Evolutionary conservation across 192 early-diverging fungal genomes (phyloP).

Genomic region (Obelidium mucronatum): DNA sequence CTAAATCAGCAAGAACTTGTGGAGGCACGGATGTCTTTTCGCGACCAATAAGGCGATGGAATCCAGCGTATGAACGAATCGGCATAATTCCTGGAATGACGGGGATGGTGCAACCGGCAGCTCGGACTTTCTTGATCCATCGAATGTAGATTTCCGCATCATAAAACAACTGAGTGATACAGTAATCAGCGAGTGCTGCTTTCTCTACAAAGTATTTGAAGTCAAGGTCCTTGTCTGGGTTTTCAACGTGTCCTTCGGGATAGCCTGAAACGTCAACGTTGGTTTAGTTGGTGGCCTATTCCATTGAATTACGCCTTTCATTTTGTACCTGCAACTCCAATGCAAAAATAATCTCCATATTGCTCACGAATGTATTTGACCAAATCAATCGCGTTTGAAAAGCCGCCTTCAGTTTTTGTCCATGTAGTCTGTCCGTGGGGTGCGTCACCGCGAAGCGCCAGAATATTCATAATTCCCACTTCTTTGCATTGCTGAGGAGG

Average conservation of each 20-base stretch:
- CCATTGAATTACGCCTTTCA: neutral
- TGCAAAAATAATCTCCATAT: constrained; percentile 95
- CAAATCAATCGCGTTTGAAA: constrained; percentile 87
- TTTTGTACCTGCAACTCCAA: constrained; percentile 93
- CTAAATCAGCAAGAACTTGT: constrained; percentile 83
- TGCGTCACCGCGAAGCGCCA: constrained; percentile 95
- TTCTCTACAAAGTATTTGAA: constrained; percentile 83
- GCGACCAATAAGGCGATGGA: constrained; percentile 87
- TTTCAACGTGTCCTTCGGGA: constrained; percentile 93
- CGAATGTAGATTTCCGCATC: constrained; percentile 84
- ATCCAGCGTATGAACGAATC: constrained; percentile 91
- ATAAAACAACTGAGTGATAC: constrained; percentile 96
- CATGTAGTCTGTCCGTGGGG: constrained; percentile 86
- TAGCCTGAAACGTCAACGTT: too few relatives aligned
- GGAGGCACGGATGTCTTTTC: constrained; percentile 89
- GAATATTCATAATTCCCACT: constrained; percentile 95
- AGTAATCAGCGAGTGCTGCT: constrained; percentile 88
- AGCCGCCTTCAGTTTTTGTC: constrained; percentile 84
- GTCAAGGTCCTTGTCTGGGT: constrained; percentile 77
- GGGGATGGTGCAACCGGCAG: constrained; percentile 64
- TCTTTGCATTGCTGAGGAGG: constrained; percentile 73
- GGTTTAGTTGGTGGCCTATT: too few relatives aligned
- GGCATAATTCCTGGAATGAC: constrained; percentile 97
- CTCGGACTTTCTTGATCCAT: constrained; percentile 80
- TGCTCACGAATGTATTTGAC: constrained; percentile 88